A percentile compares a stretch with the other conserved stretches of the same genome.
Evolutionary conservation across 441 rosid species (phyloP).

Genomic region (Monsonia emarginata): DNA sequence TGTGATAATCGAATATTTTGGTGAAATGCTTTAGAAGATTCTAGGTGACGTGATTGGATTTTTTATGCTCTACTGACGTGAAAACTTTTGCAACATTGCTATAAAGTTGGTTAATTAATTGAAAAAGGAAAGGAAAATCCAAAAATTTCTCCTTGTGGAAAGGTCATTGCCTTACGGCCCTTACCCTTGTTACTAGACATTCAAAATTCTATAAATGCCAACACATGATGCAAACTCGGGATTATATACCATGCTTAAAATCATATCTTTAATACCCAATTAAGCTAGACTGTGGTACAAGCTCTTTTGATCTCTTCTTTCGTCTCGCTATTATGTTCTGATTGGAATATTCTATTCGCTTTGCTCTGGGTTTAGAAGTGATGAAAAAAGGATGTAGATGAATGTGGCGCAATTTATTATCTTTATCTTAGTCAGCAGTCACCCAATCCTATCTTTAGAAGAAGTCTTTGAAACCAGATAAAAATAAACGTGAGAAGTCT

Average conservation of each 20-base stretch:
- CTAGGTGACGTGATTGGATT: neutral
- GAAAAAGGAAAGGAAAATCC: too few relatives aligned
- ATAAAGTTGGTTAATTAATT: neutral
- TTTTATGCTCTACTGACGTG: neutral
- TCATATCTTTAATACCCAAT: neutral
- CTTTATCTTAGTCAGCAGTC: neutral
- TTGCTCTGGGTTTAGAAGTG: neutral
- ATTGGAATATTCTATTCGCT: neutral
- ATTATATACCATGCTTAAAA: neutral
- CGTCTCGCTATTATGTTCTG: neutral
- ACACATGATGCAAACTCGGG: neutral
- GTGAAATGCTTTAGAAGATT: too few relatives aligned
- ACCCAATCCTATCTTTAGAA: neutral
- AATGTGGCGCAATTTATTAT: neutral
- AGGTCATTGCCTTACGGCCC: neutral
- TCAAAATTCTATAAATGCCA: neutral
- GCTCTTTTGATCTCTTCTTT: neutral
- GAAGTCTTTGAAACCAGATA: neutral
- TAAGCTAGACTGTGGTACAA: neutral
- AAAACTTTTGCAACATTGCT: neutral
- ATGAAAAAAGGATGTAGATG: neutral
- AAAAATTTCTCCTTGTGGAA: neutral
- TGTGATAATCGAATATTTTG: neutral
- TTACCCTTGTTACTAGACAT: neutral
- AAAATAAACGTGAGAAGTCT: neutral